These are phyloP conservation scores for Excoecaria cochinchinensis DNA, from an alignment of 345 rosid genomes.

Conservation along the genomic window DNA sequence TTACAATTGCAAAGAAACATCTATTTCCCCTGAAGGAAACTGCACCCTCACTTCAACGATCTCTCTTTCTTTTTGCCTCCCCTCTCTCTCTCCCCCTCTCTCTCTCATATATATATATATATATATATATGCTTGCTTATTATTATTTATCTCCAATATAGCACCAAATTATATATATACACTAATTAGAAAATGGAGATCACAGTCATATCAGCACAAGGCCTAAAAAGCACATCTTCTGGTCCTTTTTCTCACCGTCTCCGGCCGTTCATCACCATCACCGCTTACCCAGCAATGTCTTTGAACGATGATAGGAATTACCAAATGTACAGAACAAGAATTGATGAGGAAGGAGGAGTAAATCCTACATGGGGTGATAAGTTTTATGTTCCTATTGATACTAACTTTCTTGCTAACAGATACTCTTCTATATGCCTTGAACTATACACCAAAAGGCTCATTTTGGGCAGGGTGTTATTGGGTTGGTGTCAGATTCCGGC, in stretches of 20 bases:
- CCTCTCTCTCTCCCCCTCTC: too few relatives aligned
- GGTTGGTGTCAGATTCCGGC: slow-evolving; percentile 58
- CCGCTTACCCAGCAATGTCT: slow-evolving; percentile 16
- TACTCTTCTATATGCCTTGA: slow-evolving; percentile 26
- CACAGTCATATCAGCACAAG: slow-evolving; percentile 43
- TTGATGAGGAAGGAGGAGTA: slow-evolving; percentile 40
- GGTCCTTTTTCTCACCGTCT: slow-evolving; percentile 24
- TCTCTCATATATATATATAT: not conserved
- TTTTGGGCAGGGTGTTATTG: slow-evolving; percentile 31
- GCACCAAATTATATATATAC: not conserved
- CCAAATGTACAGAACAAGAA: slow-evolving; percentile 21
- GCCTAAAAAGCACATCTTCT: slow-evolving; percentile 33
- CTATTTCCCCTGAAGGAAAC: not conserved
- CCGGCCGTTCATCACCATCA: slow-evolving; percentile 38
- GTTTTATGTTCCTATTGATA: slow-evolving; percentile 34
- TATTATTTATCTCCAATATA: too few relatives aligned
- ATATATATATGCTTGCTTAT: too few relatives aligned
- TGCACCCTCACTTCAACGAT: slow-evolving; percentile 8
- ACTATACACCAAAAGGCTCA: slow-evolving; percentile 37
- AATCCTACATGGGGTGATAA: slow-evolving; percentile 55
- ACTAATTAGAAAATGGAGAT: slow-evolving; percentile 30
- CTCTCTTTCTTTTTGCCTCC: not conserved
- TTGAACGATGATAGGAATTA: not conserved
- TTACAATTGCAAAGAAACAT: slow-evolving; percentile 5
- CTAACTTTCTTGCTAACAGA: slow-evolving; percentile 29